Percentiles rank a stretch among this genome's conserved stretches.
phyloP scores from a whole-genome alignment of 495 filamentous ascomycete species.

The Xylaria cubensis region DNA sequence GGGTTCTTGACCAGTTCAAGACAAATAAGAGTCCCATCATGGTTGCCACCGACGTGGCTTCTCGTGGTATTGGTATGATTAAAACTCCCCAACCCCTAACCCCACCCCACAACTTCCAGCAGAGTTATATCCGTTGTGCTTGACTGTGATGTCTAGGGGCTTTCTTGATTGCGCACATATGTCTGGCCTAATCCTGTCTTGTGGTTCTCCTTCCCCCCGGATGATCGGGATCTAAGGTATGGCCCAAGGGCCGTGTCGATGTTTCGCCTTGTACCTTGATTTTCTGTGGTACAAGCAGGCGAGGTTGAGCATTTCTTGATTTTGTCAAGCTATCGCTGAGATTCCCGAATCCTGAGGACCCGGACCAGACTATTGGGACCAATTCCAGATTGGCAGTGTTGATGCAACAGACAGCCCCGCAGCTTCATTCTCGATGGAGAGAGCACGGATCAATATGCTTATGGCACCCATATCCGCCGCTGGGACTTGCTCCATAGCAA shows the following conservation, averaged over 20 bases:
- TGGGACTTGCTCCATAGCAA: constrained; percentile 62
- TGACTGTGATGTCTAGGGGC: constrained; percentile 85
- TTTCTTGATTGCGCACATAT: constrained; percentile 79
- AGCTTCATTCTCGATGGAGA: constrained; percentile 65
- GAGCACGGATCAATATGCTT: constrained; percentile 75
- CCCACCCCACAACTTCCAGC: constrained; percentile 61
- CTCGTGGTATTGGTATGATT: constrained; percentile 99
- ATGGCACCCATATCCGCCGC: constrained; percentile 57
- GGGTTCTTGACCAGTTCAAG: constrained; percentile 99
- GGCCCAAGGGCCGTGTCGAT: constrained; percentile 61
- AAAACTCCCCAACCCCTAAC: constrained; percentile 52
- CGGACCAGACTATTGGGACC: constrained; percentile 71
- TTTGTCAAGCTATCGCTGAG: constrained; percentile 64
- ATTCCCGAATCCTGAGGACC: constrained; percentile 67
- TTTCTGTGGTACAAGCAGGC: constrained; percentile 68
- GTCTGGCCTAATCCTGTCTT: constrained; percentile 83
- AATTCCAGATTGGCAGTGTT: constrained; percentile 58
- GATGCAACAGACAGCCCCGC: constrained; percentile 61
- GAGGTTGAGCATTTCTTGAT: constrained; percentile 75
- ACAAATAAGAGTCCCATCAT: constrained; percentile 94
- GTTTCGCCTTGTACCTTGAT: constrained; percentile 74
- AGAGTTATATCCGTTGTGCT: constrained; percentile 78
- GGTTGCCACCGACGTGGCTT: constrained; percentile 98
- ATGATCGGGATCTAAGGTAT: constrained; percentile 84
- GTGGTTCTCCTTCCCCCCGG: constrained; percentile 74